These are phyloP conservation scores for Coemansia sp. DNA, from an alignment of 192 early-diverging fungal species.

Conservation along the genomic window DNA sequence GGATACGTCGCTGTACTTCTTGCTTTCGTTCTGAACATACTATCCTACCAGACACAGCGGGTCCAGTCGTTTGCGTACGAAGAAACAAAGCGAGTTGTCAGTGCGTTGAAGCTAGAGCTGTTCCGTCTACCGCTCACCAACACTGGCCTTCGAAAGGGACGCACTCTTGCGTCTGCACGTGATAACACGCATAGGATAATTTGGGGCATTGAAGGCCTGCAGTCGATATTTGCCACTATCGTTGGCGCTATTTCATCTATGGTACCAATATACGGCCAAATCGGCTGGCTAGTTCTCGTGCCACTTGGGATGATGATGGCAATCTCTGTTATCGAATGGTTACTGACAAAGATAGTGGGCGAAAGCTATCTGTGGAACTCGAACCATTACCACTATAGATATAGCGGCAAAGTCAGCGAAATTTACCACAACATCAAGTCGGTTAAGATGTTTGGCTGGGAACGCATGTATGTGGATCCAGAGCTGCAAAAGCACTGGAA, in stretches of 20 bases:
- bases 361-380: constrained; percentile 15
- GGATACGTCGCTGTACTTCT: constrained; percentile 17
- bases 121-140: constrained; percentile 25
- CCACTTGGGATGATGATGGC: constrained; percentile 10
- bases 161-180: not conserved
- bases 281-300: constrained; percentile 29
- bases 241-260: constrained; percentile 2
- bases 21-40: not conserved
- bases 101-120: constrained; percentile 30
- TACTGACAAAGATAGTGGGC: constrained; percentile 14
- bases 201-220: not conserved
- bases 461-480: constrained; percentile 35
- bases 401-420: constrained; percentile 16
- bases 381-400: not conserved
- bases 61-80: not conserved
- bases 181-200: constrained; percentile 1
- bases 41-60: not conserved
- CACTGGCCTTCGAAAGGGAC: constrained; percentile 11
- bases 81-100: constrained; percentile 13
- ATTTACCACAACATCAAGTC: constrained; percentile 29
- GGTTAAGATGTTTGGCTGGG: constrained; percentile 52
- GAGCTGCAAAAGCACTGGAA: constrained; percentile 12
- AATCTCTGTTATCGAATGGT: not conserved
- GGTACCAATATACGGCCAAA: constrained; percentile 16
- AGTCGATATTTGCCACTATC: not conserved